Base-by-base conservation (phyloP, 2,329 filamentous ascomycete genomes). In the Dothiorella sarmentorum region DNA sequence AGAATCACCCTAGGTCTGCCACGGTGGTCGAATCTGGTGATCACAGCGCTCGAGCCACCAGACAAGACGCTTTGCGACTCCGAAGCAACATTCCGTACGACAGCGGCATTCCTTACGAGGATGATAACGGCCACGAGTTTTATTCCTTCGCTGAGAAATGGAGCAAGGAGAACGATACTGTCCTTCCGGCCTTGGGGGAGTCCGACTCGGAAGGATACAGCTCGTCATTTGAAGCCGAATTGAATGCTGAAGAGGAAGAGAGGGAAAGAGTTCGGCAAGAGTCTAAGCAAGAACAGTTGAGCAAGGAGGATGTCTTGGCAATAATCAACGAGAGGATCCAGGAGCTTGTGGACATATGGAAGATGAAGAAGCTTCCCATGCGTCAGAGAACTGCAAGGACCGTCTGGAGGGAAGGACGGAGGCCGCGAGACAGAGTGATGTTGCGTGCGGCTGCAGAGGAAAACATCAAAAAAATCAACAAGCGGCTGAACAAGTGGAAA, bases 361-460 rank as follows among this genome's bases (percentile, higher is more conserved):
- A 72, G n/a, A 69, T 76, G n/a, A 75, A 73, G 1, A 85, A 85
- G 62, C 75, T 83, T 6, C 81, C 84, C 0, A 82, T 76, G 55
- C 74, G 83, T 13, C 74, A 84, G 58, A 69, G 69, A 4, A 85
- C 79, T 59, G 88, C 87, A 0, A 80, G 83, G 66, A 71, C 68
- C 3, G 63, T 88, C 2, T 95, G 90, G 90, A 68, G 70, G 22
- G 71, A 78, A 37, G 83, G 83, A 27, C 82, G 78, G 52, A 76
- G 74, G 9, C 68, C 73, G 1, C 62, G 31, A 70, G 62, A 65
- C 71, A 68, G 74, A 29, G 70, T 72, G 11, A 58, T 62, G 1
- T 73, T 80, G 24, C 79, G 86, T 17, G 68, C 74, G 1, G 63
- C 66, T 7, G 76, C 81, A n/a, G 73, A 75, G 9, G 66, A 65